Base-by-base conservation (phyloP, 176 grass and related monocot genomes). In the Elaeis guineensis region DNA sequence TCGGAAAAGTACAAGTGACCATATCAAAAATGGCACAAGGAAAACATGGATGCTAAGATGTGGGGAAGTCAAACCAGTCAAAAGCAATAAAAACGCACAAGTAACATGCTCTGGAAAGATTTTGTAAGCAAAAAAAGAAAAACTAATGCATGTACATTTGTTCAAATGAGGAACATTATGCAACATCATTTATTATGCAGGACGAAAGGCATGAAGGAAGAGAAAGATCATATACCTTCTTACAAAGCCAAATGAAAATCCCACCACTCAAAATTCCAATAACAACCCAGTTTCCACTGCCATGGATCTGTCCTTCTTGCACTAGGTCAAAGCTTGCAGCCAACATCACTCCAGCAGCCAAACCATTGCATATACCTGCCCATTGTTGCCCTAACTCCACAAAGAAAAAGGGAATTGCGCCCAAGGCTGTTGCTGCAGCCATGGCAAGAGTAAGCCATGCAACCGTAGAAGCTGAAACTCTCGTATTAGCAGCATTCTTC, bases 201-300 rank as follows among this genome's bases (percentile, higher is more conserved):
- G 35, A 44, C 8, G 2, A 44, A 44, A 44, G 11, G 35, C 9
- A 12, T 44, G 35, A 44, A 44, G 35, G 35, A 12, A 30, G 5
- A 44, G 14, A 11, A 9, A 26, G 5, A 21, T 12, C 17, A 69
- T 17, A 16, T 88, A 97, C 92, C 92, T 87, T 91, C 79, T 97
- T 97, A 78, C 92, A 97, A 61, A 97, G 86, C 83, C 69, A 97
- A 72, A 97, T 97, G 59, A 97, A 97, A 58, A 97, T 48, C 12
- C 87, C 92, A 55, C 92, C 92, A 0, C 80, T 39, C 54, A 97
- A 75, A 75, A 97, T 79, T 30, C 87, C 93, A 2, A 97, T 62
- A 57, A 97, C 87, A 57, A 97, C 93, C 93, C 87, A 97, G 55
- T 66, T 83, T 51, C 93, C 93, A 58, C 78, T 80, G 21, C 93